Evolutionary conservation across 495 filamentous ascomycete genomes (phyloP), one percentile per base, ranked within the genome.

Genomic region (Penicillium alfredii): DNA sequence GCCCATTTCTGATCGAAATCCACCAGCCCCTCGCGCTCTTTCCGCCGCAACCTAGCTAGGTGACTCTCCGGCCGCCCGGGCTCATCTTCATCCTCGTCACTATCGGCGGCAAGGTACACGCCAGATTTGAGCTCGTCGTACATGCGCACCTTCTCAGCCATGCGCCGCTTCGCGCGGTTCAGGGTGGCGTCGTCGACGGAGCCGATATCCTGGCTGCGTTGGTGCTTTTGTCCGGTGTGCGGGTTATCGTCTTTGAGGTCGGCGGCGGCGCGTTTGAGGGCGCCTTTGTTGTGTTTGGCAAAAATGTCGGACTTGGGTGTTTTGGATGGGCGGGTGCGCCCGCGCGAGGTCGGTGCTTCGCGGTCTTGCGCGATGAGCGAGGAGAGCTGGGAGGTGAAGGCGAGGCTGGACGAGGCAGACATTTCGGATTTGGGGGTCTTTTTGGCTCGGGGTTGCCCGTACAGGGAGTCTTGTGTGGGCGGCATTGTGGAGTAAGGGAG

Each of bases 1-100:
- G 81, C 86, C 87, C 90, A 95, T 61, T 97, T 98, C 27, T 78
- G 69, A 61, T 96, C 89, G 53, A 97, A 98, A 65, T 98, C 92
- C 0, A 98, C 81, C 13, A 90, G 63, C 6, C 61, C 75, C 49
- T 73, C 74, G 33, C 62, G 60, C 35, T 70, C 66, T 39, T 56
- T 61, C 35, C 64, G 50, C 6, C 64, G 44, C 13, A 70, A 30
- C 12, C 61, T 44, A 2, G 49, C 33, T 3, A 63, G 20, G 37
- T 66, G 61, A 24, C 6, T 63, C 60, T 16, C 30, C 22, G 6
- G 35, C 16, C 3, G 27, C 25, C 21, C 27, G 15, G 13, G 19
- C 66, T 53, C 71, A 6, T 66, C 65, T 27, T 77, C 78, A 9
- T 73, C 69, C 7, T 70, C 66, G 25, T 56, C 53, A 31, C 53